phyloP scores from a whole-genome alignment of 2,329 filamentous ascomycete species.

The Cytospora paraplurivora region DNA sequence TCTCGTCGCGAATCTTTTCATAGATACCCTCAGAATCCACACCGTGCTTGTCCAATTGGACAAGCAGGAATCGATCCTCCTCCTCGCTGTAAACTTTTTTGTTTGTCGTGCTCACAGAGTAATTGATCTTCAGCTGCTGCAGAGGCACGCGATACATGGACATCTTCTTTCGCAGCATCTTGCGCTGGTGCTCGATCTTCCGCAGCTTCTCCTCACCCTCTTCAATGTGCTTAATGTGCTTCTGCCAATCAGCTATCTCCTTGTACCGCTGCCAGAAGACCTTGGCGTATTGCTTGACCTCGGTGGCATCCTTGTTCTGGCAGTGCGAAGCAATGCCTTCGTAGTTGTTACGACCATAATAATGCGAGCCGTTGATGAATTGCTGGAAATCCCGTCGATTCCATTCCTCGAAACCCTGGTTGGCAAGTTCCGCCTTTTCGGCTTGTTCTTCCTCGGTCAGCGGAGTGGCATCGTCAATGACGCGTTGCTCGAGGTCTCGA shows the following conservation, averaged over 20 bases:
- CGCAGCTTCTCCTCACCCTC: slow-evolving; percentile 88
- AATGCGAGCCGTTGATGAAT: slow-evolving; percentile 93
- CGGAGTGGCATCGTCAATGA: slow-evolving; percentile 88
- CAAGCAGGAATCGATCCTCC: slow-evolving; percentile 92
- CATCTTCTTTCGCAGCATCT: slow-evolving; percentile 94
- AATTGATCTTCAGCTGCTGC: slow-evolving; percentile 98
- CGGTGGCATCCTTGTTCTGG: slow-evolving; percentile 82
- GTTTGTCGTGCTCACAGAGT: slow-evolving; percentile 97
- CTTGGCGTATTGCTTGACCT: slow-evolving; percentile 89
- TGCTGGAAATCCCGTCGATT: slow-evolving; percentile 98
- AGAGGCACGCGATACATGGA: slow-evolving; percentile 94
- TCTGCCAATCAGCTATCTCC: slow-evolving; percentile 85
- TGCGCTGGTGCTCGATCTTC: slow-evolving; percentile 88
- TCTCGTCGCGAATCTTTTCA: slow-evolving; percentile 95
- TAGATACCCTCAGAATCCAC: slow-evolving; percentile 89
- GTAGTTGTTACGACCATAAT: slow-evolving; percentile 86
- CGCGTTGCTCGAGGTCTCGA: slow-evolving; percentile 81
- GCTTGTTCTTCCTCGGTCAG: slow-evolving; percentile 87
- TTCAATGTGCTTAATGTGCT: slow-evolving; percentile 87
- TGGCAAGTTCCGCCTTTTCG: slow-evolving; percentile 79
- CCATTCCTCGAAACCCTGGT: slow-evolving; percentile 90
- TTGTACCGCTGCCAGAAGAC: slow-evolving; percentile 96
- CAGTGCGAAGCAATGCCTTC: slow-evolving; percentile 85
- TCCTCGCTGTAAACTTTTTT: slow-evolving; percentile 99
- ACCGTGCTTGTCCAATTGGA: slow-evolving; percentile 89